Conservation (phyloP, 192 early-diverging fungal genomes). For the Coemansia javaensis region DNA sequence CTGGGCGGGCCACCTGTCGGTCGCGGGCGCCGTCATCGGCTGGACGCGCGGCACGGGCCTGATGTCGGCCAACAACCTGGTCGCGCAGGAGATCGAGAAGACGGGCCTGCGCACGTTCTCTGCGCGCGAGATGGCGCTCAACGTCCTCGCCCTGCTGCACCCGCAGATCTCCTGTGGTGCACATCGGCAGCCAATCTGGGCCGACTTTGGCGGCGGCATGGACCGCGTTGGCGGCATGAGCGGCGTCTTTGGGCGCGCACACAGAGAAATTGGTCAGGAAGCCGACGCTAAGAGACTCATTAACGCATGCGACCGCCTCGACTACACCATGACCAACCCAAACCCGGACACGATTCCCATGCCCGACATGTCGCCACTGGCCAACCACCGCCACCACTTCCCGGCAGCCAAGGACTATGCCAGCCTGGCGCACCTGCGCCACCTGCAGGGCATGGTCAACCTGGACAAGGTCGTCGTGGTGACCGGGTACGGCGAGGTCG, state of each 20-base stretch:
- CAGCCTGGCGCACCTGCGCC: constrained; percentile 57
- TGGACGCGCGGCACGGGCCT: constrained; percentile 97
- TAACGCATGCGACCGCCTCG: too few species aligned
- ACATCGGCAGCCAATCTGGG: constrained; percentile 80
- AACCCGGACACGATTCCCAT: constrained; percentile 2
- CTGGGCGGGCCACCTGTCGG: constrained; percentile 78
- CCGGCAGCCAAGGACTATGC: constrained; percentile 60
- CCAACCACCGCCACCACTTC: constrained; percentile 84
- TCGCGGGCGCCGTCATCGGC: constrained; percentile 90
- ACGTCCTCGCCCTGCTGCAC: constrained; percentile 83
- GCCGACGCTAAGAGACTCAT: constrained; percentile 14
- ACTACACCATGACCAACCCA: constrained; percentile 1
- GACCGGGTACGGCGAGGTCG: constrained; percentile 90
- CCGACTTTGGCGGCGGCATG: constrained; percentile 92
- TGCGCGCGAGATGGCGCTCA: constrained; percentile 90
- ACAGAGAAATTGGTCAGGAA: background rate
- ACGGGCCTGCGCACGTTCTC: constrained; percentile 89
- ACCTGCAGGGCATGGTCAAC: constrained; percentile 65
- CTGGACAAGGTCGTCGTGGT: constrained; percentile 89
- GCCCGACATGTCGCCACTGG: constrained; percentile 57
- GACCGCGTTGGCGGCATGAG: constrained; percentile 62
- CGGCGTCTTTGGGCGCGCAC: constrained; percentile 3
- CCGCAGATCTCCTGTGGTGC: constrained; percentile 66
- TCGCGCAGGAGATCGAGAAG: constrained; percentile 76
- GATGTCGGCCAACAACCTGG: constrained; percentile 86